Evolutionary conservation across 257 asterid genomes (phyloP).

Genomic region (Primulina huaijiensis): DNA sequence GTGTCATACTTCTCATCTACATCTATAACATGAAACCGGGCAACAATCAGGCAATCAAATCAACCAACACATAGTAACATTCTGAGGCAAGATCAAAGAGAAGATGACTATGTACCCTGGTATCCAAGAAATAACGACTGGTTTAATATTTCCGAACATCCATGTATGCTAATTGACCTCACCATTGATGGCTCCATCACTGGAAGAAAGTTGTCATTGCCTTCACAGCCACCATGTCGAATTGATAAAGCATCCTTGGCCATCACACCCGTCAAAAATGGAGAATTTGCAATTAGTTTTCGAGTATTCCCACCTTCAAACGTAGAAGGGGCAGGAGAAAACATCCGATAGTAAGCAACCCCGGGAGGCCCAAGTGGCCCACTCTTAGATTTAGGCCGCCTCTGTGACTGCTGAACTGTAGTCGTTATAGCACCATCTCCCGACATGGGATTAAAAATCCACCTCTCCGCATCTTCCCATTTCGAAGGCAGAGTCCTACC

Average conservation of each 20-base stretch:
- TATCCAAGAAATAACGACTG: slow-evolving; percentile 47
- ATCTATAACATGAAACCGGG: neutral
- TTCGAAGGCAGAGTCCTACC: slow-evolving; percentile 86
- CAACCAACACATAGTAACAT: neutral
- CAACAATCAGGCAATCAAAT: neutral
- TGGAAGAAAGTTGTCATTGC: slow-evolving; percentile 41
- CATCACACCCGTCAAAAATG: slow-evolving; percentile 65
- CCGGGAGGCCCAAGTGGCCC: slow-evolving; percentile 98
- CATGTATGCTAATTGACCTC: slow-evolving; percentile 84
- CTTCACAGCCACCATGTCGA: slow-evolving; percentile 39
- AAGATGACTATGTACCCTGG: slow-evolving; percentile 44
- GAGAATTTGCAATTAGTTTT: slow-evolving; percentile 51
- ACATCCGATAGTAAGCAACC: slow-evolving; percentile 62
- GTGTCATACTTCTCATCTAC: slow-evolving; percentile 41
- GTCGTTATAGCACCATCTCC: slow-evolving; percentile 56
- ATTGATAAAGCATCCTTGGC: slow-evolving; percentile 51
- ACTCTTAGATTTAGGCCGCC: slow-evolving; percentile 86
- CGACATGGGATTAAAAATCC: slow-evolving; percentile 85
- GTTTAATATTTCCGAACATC: slow-evolving; percentile 65
- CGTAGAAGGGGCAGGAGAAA: slow-evolving; percentile 67
- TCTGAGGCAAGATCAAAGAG: slow-evolving; percentile 16
- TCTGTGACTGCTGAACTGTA: slow-evolving; percentile 66
- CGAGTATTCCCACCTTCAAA: slow-evolving; percentile 42
- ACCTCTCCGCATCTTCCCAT: slow-evolving; percentile 99
- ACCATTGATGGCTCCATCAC: slow-evolving; percentile 69